A percentile compares a stretch with the other conserved stretches of the same genome.
Evolutionary conservation across 2,329 filamentous ascomycete species (phyloP).

Genomic region (Tolypocladium album): DNA sequence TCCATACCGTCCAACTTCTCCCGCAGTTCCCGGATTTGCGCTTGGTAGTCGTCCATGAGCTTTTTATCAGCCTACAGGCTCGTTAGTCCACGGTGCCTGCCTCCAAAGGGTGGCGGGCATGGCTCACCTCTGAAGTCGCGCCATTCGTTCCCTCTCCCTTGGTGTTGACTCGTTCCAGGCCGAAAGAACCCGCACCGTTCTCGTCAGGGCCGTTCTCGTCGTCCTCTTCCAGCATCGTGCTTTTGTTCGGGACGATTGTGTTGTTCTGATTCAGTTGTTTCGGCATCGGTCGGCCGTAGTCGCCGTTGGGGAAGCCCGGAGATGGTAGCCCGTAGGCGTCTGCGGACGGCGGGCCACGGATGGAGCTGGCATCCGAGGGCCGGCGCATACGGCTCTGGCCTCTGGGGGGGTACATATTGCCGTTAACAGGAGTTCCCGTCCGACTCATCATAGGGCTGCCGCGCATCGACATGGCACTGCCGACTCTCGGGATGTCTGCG

Average conservation of each 20-base stretch:
- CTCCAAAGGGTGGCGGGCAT: not conserved
- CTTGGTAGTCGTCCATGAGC: constrained; percentile 68
- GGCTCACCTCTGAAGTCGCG: constrained; percentile 27
- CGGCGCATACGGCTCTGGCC: constrained; percentile 42
- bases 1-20: constrained; percentile 66
- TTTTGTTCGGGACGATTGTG: constrained; percentile 95
- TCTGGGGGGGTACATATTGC: constrained; percentile 38
- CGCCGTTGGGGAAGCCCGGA: constrained; percentile 46
- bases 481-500: constrained; percentile 56
- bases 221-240: constrained; percentile 93
- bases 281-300: constrained; percentile 66
- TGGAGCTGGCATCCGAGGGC: constrained; percentile 52
- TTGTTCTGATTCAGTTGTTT: constrained; percentile 85
- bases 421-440: constrained; percentile 52
- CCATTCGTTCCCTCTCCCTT: constrained; percentile 17
- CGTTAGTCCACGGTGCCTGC: constrained; percentile 6
- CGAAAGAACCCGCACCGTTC: constrained; percentile 52
- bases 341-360: constrained; percentile 34
- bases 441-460: constrained; percentile 46
- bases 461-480: constrained; percentile 58
- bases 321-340: constrained; percentile 46
- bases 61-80: constrained; percentile 52
- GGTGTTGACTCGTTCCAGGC: constrained; percentile 19
- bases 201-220: constrained; percentile 45
- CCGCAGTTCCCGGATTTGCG: constrained; percentile 63